These are phyloP conservation scores for Eucalyptus regnans DNA, from an alignment of 345 rosid species.

Conservation along the genomic window DNA sequence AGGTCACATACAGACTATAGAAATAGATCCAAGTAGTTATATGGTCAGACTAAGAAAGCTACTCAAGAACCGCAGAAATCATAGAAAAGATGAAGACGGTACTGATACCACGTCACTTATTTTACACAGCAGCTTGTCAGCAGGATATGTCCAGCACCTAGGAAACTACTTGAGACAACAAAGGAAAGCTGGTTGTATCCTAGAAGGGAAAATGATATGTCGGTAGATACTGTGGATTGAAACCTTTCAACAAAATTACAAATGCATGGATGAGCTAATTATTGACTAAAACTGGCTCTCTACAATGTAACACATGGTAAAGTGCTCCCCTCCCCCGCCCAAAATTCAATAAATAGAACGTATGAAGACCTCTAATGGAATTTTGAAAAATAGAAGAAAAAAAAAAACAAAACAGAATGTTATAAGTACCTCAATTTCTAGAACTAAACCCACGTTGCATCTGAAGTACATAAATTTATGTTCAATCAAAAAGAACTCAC, in stretches of 20 bases:
- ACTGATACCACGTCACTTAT: neutral
- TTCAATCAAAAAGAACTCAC: slow-evolving; percentile 25
- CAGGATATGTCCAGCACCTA: neutral
- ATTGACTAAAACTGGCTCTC: neutral
- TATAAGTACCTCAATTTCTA: neutral
- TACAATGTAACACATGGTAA: neutral
- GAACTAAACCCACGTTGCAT: neutral
- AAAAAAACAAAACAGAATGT: neutral
- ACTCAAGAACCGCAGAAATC: neutral
- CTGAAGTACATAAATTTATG: neutral
- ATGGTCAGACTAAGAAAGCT: neutral
- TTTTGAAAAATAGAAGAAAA: neutral
- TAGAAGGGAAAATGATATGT: neutral
- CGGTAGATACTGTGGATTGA: neutral
- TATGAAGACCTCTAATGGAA: neutral
- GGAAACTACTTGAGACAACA: neutral
- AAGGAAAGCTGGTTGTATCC: neutral
- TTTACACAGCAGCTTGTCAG: neutral
- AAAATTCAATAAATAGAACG: neutral
- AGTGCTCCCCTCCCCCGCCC: neutral
- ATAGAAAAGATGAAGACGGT: neutral
- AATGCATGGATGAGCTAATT: neutral
- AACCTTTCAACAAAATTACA: neutral
- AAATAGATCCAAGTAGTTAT: neutral
- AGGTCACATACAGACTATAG: neutral